Base-by-base conservation (phyloP, 306 rosid species). In the Pueraria montana region DNA sequence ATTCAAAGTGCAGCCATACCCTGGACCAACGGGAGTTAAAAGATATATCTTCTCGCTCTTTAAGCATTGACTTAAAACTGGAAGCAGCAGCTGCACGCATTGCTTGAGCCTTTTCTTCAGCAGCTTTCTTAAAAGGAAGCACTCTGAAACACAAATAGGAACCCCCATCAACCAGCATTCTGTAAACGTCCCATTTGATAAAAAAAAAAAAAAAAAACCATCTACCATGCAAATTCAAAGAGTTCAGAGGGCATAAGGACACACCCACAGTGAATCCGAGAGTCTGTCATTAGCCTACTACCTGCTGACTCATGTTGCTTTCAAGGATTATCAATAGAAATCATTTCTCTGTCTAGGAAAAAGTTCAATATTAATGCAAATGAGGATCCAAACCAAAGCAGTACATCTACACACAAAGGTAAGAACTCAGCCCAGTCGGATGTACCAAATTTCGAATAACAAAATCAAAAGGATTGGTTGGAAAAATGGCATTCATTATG, bases 1-100 rank as follows among this genome's bases (percentile, higher is more conserved):
- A 66, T 71, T 76, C 74, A 84, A 24, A 73, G 58, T 23, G 74
- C 50, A 21, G 77, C 88, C 80, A 72, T 88, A 96, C 99, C 98
- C 94, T 92, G 72, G 94, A 93, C 99, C 99, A 96, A 52, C 99
- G 98, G 43, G 99, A 94, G 87, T 85, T 91, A 74, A 90, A 80
- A 59, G 88, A 84, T 75, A 96, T 86, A 86, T 96, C 96, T 71
- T 89, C 96, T 83, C 46, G 90, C 53, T 96, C 98, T 65, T 82
- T 86, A 81, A 96, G 97, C 98, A 96, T 87, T 56, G 90, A 89
- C 84, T 91, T 91, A 84, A 96, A 96, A 87, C 92, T 74, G 68
- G 90, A 49, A 55, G 93, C 80, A 70, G 91, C 86, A 69, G 94
- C 96, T 77, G 88, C 91, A 67, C 94, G 91, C 11, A 74, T 50